phyloP scores from a whole-genome alignment of 2,329 filamentous ascomycete genomes.

The Stylonectria norvegica region DNA sequence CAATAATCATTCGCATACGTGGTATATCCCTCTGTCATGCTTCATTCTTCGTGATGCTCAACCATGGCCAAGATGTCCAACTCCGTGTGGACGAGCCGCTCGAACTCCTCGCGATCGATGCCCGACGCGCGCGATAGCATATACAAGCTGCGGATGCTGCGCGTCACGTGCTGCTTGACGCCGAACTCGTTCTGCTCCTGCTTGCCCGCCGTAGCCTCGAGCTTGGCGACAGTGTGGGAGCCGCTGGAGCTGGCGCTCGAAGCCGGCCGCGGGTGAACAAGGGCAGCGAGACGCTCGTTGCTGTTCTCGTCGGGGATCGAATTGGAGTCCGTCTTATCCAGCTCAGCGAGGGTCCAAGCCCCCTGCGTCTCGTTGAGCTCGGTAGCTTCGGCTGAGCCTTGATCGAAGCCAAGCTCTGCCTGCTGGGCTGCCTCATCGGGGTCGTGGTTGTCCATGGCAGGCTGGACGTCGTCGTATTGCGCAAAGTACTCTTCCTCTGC shows the following conservation, averaged over 20 bases:
- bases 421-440: constrained; percentile 61
- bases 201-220: constrained; percentile 53
- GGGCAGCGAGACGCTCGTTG: constrained; percentile 34
- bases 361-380: constrained; percentile 30
- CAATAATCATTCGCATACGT: no score
- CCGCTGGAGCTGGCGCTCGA: constrained; percentile 57
- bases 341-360: constrained; percentile 44
- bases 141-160: constrained; percentile 74
- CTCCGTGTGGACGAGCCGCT: constrained; percentile 67
- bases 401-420: constrained; percentile 34
- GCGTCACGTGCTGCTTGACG: constrained; percentile 75
- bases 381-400: constrained; percentile 18
- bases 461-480: constrained; percentile 74
- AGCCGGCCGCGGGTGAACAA: constrained; percentile 56
- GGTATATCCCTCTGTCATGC: no score
- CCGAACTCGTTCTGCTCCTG: constrained; percentile 66
- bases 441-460: constrained; percentile 76
- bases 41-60: constrained; percentile 48
- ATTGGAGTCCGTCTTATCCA: constrained; percentile 38
- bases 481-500: constrained; percentile 72
- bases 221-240: constrained; percentile 57
- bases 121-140: constrained; percentile 66
- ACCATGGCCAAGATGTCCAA: constrained; percentile 67
- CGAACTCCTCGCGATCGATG: constrained; percentile 73
- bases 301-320: constrained; percentile 22